Evolutionary conservation across 352 stramenopile genomes (phyloP), one percentile per base, ranked within the genome.

Genomic region (Pythium myriotylum): DNA sequence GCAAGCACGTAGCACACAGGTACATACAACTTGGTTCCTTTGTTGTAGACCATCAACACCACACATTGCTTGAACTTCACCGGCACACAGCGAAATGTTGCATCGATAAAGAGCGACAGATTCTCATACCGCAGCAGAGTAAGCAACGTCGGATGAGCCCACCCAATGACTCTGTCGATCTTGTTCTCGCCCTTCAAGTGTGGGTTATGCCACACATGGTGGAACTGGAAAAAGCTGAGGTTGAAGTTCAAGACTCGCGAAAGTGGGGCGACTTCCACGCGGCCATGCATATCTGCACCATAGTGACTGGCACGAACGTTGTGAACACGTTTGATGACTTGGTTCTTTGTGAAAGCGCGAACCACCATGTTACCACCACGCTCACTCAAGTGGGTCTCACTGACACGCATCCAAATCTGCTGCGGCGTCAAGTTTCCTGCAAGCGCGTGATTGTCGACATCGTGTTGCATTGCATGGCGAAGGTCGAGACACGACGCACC

Each of bases 141-240:
- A 16, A 57, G 27, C 12, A 56, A 27, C 26, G 35, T 20, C 14
- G 49, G 54, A 46, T 69, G 62, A 12, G 54, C 54, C 37, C 45
- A 63, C n/a, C 62, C 62, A 27, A 65, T 59, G 14, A 65, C 2
- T n/a, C 63, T 51, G 20, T 53, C 55, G 5, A 49, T 17, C 26
- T n/a, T 19, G 24, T 48, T 16, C 37, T 45, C 39, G 52, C 48
- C 24, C 19, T 35, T 40, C 35, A 37, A n/a, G 22, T 19, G n/a
- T n/a, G n/a, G n/a, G n/a, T n/a, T n/a, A n/a, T n/a, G n/a, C 50
- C 52, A 59, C 1, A 61, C 42, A n/a, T 67, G 27, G 24, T 68
- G 59, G n/a, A 73, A 68, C 7, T 65, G 54, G n/a, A 66, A 62
- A 27, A 65, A 66, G 16, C 35, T 54, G 16, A 68, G 58, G 3